Percentiles rank a stretch among this genome's conserved stretches.
Evolutionary conservation across 129 eudicot species (phyloP).

Genomic region (Cynara cardunculus): DNA sequence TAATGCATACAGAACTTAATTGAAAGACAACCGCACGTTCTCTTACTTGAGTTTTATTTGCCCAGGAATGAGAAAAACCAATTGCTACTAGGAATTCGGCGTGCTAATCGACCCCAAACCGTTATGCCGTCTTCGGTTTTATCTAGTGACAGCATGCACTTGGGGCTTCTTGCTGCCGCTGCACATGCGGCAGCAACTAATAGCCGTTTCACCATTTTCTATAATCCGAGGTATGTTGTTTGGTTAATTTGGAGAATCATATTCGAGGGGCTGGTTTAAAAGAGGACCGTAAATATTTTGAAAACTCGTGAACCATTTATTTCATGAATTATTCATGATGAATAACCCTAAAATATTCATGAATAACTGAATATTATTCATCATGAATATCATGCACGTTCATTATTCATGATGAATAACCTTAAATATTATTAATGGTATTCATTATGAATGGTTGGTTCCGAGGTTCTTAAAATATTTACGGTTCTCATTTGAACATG

Average conservation of each 20-base stretch:
- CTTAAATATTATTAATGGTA: background rate
- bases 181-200: constrained; percentile 95
- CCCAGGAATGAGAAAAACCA: constrained; percentile 87
- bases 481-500: background rate
- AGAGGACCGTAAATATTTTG: too few relatives aligned
- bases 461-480: background rate
- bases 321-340: background rate
- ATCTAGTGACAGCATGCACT: constrained; percentile 96
- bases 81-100: constrained; percentile 79
- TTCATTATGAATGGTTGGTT: background rate
- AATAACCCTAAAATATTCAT: background rate
- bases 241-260: background rate
- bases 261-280: too few relatives aligned
- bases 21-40: background rate
- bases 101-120: constrained; percentile 91
- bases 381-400: background rate
- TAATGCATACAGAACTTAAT: background rate
- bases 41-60: constrained; percentile 9
- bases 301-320: too few relatives aligned
- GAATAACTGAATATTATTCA: background rate
- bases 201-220: constrained; percentile 89
- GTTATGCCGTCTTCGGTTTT: constrained; percentile 94
- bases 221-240: constrained; percentile 71
- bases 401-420: background rate
- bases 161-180: constrained; percentile 98